Conservation (phyloP, 2,329 filamentous ascomycete genomes). For the Xenosphaeropsis pyriputrescens region DNA sequence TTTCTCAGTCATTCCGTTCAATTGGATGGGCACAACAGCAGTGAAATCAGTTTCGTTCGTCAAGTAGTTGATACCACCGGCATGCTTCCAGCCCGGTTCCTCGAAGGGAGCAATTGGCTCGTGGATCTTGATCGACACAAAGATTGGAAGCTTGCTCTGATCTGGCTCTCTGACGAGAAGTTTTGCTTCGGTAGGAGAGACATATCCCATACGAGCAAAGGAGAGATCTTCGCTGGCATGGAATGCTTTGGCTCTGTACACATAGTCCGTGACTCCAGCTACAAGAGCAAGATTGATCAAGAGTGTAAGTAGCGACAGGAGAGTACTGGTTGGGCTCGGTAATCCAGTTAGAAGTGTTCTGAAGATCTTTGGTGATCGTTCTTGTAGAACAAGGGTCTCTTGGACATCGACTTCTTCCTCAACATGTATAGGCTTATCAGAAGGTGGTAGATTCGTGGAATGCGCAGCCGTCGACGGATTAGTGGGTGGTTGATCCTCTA, state of each 20-base stretch:
- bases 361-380: conserved; percentile 39
- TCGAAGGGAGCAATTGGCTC: conserved; percentile 35
- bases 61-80: conserved; percentile 49
- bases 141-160: conserved; percentile 58
- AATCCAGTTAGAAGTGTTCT: conserved; percentile 60
- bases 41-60: conserved; percentile 76
- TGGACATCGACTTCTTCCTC: conserved; percentile 42
- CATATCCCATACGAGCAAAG: conserved; percentile 76
- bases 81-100: conserved; percentile 48
- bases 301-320: conserved; percentile 53
- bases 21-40: conserved; percentile 47
- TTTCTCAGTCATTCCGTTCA: conserved; percentile 51
- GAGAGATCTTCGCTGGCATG: conserved; percentile 63
- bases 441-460: conserved; percentile 10
- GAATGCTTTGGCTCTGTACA: conserved; percentile 57
- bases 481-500: conserved; percentile 18
- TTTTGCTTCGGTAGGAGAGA: conserved; percentile 66
- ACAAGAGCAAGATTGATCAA: conserved; percentile 58
- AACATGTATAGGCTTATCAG: conserved; percentile 20
- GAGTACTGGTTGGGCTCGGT: conserved; percentile 55
- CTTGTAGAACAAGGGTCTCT: conserved; percentile 44
- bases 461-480: conserved; percentile 12
- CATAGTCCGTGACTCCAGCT: conserved; percentile 58
- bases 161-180: conserved; percentile 79
- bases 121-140: conserved; percentile 47